Conservation (phyloP, 495 filamentous ascomycete genomes). For the Podospora appendiculata region DNA sequence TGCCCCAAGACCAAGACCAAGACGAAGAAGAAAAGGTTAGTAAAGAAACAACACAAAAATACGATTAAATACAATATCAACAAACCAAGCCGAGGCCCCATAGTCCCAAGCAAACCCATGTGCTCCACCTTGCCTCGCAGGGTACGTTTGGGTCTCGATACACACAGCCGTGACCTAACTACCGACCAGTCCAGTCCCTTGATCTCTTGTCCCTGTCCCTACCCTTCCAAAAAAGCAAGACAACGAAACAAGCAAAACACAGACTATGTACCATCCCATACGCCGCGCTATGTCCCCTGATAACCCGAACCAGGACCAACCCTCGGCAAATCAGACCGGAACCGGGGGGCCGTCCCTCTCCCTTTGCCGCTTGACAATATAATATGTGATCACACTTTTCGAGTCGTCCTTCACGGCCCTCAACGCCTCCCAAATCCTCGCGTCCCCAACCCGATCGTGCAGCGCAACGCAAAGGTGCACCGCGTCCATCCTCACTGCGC, state of each 20-base stretch:
- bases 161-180: too few species aligned
- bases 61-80: background rate
- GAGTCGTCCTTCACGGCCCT: slow-evolving; percentile 56
- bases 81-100: too few species aligned
- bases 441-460: slow-evolving; percentile 58
- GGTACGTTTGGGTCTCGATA: too few species aligned
- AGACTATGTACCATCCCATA: background rate
- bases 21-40: background rate
- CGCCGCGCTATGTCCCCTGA: background rate
- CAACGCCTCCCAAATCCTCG: slow-evolving; percentile 57
- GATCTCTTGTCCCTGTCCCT: too few species aligned
- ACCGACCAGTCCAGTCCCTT: too few species aligned
- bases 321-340: background rate
- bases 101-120: too few species aligned
- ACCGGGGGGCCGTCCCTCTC: slow-evolving; percentile 16
- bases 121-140: too few species aligned
- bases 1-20: too few species aligned
- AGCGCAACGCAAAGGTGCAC: slow-evolving; percentile 69
- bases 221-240: background rate
- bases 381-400: slow-evolving; percentile 75
- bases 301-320: background rate
- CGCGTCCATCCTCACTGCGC: slow-evolving; percentile 71
- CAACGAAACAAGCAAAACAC: background rate
- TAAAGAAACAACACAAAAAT: background rate
- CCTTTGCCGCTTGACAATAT: slow-evolving; percentile 60